Evolutionary conservation across 257 asterid species (phyloP), one percentile per base, ranked within the genome.

Genomic region (Gynochthodes officinalis): DNA sequence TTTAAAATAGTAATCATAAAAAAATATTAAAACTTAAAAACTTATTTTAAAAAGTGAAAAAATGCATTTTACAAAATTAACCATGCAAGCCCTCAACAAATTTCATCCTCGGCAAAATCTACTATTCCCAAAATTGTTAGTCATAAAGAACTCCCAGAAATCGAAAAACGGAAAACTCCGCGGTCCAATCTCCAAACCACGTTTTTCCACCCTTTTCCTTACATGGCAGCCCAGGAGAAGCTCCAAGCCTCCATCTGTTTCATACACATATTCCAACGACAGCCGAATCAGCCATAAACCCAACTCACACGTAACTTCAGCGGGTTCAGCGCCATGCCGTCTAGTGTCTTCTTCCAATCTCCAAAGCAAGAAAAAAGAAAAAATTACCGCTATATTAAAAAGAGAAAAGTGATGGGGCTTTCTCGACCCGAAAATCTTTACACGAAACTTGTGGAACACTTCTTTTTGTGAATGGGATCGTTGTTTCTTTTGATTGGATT

Each of bases 371-470:
- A n/a, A n/a, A n/a, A n/a, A n/a, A n/a, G n/a, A n/a, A n/a, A n/a
- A n/a, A n/a, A n/a, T n/a, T n/a, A n/a, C n/a, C n/a, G n/a, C 4
- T 63, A 8, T 4, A 23, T 10, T 0, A 43, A 7, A 18, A 58
- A 32, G 18, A 7, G 30, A 7, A 9, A 35, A 5, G 48, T 14
- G 27, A 4, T 25, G 49, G 39, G 14, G 7, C 30, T 69, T 52
- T 69, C 49, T 37, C n/a, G 15, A 35, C n/a, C 33, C 42, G 30
- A 7, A 21, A 23, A 18, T 27, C 27, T 21, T 18, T 23, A 23
- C 19, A 23, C 46, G 57, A 71, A 54, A 71, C 68, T 71, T 71
- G 68, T 25, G 44, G 58, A 40, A 14, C 67, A 57, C 54, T 64
- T 53, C 64, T 14, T 14, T 44, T 40, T 25, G 28, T 68, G 49